Evolutionary conservation across 441 rosid species (phyloP).

Genomic region (Syzygium syzygioides): DNA sequence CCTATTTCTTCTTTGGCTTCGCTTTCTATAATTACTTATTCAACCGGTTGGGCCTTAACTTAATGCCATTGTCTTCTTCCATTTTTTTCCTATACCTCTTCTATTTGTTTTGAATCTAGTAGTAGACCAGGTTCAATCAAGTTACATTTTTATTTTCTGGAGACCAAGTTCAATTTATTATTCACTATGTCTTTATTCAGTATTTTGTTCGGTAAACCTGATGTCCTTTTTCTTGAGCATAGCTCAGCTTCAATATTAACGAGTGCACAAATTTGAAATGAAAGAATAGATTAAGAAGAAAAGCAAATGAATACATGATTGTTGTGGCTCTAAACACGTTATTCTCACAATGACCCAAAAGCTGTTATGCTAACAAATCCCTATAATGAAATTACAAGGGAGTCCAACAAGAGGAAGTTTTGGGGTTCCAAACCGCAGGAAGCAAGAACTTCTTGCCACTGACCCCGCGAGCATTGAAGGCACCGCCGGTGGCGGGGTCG

Average conservation of each 20-base stretch:
- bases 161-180: background rate
- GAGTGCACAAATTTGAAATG: background rate
- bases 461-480: constrained; percentile 43
- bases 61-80: no score
- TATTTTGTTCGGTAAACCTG: background rate
- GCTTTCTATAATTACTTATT: no score
- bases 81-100: no score
- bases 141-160: background rate
- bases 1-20: no score
- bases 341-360: no score
- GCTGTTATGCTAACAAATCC: constrained; percentile 4
- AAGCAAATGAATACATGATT: background rate
- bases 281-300: background rate
- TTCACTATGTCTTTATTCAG: background rate
- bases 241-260: background rate
- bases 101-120: no score
- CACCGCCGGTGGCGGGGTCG: constrained; percentile 37
- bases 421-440: constrained; percentile 53
- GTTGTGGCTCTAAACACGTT: background rate
- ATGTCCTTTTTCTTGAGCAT: background rate
- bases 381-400: constrained; percentile 11
- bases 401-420: constrained; percentile 30
- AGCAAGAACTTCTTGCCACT: constrained; percentile 46
- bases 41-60: no score
- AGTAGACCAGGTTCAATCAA: background rate